Base-by-base conservation (phyloP, 331 rosid species). In the Spiraea crenata region DNA sequence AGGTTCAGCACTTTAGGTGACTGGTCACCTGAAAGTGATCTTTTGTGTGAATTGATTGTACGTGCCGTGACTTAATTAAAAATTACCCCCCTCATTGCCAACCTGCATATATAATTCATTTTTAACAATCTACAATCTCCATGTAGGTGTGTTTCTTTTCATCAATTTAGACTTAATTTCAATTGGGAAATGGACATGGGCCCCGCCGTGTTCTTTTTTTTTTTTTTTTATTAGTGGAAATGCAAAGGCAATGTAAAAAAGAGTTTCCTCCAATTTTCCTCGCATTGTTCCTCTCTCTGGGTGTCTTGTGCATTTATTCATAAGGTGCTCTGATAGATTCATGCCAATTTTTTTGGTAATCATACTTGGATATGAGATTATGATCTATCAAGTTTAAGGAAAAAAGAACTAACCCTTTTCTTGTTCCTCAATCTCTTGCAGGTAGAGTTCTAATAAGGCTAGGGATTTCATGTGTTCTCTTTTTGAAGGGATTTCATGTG, bases 391-490 rank as follows among this genome's bases (percentile, higher is more conserved):
- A 8, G 5, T n/a, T 17, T 58, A 7, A 65, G 42, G 52, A 3
- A 49, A 20, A 52, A 54, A 19, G 39, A 60, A 57, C 19, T 65
- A 31, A 14, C 5, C 16, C 5, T 74, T 60, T 62, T 52, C 12
- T 42, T 40, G 17, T 56, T 50, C 74, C 54, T 25, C 47, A 50
- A 64, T 55, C 40, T 72, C 40, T 9, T 77, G 70, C 96, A 95
- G 99, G 99, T 57, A 86, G 77, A 67, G 90, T 89, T 85, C 84
- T 95, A 44, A 79, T 95, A 49, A 84, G 69, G 96, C 88, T 95
- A 37, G 99, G 98, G 77, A 89, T 25, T 25, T 25, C 31, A 25
- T 25, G 31, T 25, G 31, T 25, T 1, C 31, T 25, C 31, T 25
- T 25, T 25, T 25, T 25, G 31, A 25, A 25, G 31, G 31, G 31